phyloP scores from a whole-genome alignment of 1,139 yeast species.

The Ashbya aceris region DNA sequence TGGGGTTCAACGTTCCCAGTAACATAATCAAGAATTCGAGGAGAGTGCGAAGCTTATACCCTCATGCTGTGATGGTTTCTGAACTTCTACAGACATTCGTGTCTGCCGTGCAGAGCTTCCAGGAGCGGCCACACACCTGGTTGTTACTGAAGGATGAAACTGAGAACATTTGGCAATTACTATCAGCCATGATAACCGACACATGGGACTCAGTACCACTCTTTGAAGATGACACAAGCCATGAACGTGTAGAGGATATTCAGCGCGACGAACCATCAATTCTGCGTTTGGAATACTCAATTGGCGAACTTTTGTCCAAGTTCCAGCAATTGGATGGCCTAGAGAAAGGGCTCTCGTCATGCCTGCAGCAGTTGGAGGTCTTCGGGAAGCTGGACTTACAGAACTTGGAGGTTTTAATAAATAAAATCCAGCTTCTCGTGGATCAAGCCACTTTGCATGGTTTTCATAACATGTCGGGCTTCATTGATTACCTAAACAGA shows the following conservation, averaged over 20 bases:
- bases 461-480: background rate
- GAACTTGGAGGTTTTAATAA: background rate
- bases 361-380: background rate
- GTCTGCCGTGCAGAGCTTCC: slow-evolving; percentile 2
- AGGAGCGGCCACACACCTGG: slow-evolving; percentile 7
- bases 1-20: slow-evolving; percentile 56
- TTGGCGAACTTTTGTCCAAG: slow-evolving; percentile 5
- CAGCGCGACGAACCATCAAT: background rate
- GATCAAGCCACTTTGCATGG: background rate
- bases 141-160: slow-evolving; percentile 6
- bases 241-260: background rate
- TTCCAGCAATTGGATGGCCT: slow-evolving; percentile 6
- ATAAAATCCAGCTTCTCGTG: slow-evolving; percentile 1
- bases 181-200: slow-evolving; percentile 4
- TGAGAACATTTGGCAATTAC: slow-evolving; percentile 7
- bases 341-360: slow-evolving; percentile 5
- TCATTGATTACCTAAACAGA: slow-evolving; percentile 1
- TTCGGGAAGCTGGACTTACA: background rate
- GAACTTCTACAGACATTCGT: slow-evolving; percentile 39
- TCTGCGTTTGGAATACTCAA: slow-evolving; percentile 6
- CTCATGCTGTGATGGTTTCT: slow-evolving; percentile 46
- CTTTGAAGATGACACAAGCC: background rate
- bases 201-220: slow-evolving; percentile 9
- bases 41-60: slow-evolving; percentile 43
- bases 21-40: slow-evolving; percentile 36